These are phyloP conservation scores for Beauveria sp. DNA, from an alignment of 2,329 filamentous ascomycete species.

Conservation along the genomic window DNA sequence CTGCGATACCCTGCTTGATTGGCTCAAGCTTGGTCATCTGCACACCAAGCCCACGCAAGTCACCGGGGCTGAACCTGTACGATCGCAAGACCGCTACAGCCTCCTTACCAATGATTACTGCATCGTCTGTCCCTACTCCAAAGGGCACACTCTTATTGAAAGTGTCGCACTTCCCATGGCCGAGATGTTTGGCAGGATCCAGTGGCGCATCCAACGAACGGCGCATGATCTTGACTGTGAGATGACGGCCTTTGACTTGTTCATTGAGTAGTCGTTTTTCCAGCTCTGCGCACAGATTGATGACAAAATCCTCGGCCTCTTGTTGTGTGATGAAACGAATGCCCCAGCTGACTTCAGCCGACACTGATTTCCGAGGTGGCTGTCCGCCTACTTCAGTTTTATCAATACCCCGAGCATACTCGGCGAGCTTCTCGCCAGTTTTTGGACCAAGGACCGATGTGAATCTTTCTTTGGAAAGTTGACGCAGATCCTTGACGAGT, in stretches of 20 bases:
- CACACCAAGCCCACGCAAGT: constrained; percentile 84
- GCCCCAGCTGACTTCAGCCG: constrained; percentile 96
- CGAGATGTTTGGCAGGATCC: constrained; percentile 86
- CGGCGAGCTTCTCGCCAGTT: constrained; percentile 83
- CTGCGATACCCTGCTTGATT: constrained; percentile 52
- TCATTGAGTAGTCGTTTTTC: constrained; percentile 75
- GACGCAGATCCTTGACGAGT: constrained; percentile 74
- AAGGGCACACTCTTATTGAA: constrained; percentile 84
- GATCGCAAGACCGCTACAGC: constrained; percentile 76
- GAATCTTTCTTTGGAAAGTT: constrained; percentile 68
- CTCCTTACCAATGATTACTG: constrained; percentile 67
- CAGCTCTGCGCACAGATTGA: constrained; percentile 77
- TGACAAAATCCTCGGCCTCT: constrained; percentile 90
- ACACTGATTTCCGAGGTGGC: constrained; percentile 88
- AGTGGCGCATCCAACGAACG: constrained; percentile 78
- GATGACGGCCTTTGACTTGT: constrained; percentile 74
- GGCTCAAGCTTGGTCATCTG: constrained; percentile 91
- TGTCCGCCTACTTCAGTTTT: constrained; percentile 78
- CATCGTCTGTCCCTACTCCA: constrained; percentile 74
- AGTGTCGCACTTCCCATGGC: constrained; percentile 89
- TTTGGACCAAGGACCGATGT: constrained; percentile 74
- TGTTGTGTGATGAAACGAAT: constrained; percentile 86
- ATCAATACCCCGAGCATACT: constrained; percentile 87
- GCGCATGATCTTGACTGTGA: constrained; percentile 94
- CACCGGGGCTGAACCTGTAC: constrained; percentile 79